Conservation (phyloP, 306 rosid species). For the Malus asiatica region DNA sequence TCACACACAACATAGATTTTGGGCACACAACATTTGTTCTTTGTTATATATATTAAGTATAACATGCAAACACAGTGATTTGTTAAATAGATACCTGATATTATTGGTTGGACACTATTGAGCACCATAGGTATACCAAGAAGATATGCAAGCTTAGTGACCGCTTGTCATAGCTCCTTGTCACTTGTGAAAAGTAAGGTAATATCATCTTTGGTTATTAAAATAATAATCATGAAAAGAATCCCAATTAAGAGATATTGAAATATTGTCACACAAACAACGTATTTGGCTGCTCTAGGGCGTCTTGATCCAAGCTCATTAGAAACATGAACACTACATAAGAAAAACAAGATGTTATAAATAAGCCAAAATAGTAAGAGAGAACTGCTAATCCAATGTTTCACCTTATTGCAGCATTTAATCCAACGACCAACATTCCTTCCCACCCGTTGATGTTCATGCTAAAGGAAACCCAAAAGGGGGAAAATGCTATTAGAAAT, state of each 20-base stretch:
- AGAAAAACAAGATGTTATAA: too few species aligned
- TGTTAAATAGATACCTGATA: conserved; percentile 28
- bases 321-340: conserved; percentile 44
- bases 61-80: too few species aligned
- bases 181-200: conserved; percentile 24
- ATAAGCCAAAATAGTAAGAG: too few species aligned
- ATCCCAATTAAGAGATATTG: conserved; percentile 37
- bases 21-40: too few species aligned
- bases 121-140: conserved; percentile 30
- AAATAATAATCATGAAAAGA: conserved; percentile 17
- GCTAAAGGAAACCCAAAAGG: not conserved
- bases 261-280: conserved; percentile 29
- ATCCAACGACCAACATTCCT: conserved; percentile 21
- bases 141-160: conserved; percentile 23
- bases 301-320: conserved; percentile 43
- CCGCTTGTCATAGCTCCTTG: conserved; percentile 9
- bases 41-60: too few species aligned
- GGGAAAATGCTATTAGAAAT: not conserved
- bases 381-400: not conserved
- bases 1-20: too few species aligned
- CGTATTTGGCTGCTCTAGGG: conserved; percentile 48
- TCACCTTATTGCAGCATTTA: conserved; percentile 29
- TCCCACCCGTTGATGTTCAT: conserved; percentile 25
- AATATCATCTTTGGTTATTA: conserved; percentile 18
- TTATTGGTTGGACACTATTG: conserved; percentile 28